A percentile compares a stretch with the other conserved stretches of the same genome.
Evolutionary conservation across 2,329 filamentous ascomycete genomes (phyloP).

Genomic region (Xylaria sp.): DNA sequence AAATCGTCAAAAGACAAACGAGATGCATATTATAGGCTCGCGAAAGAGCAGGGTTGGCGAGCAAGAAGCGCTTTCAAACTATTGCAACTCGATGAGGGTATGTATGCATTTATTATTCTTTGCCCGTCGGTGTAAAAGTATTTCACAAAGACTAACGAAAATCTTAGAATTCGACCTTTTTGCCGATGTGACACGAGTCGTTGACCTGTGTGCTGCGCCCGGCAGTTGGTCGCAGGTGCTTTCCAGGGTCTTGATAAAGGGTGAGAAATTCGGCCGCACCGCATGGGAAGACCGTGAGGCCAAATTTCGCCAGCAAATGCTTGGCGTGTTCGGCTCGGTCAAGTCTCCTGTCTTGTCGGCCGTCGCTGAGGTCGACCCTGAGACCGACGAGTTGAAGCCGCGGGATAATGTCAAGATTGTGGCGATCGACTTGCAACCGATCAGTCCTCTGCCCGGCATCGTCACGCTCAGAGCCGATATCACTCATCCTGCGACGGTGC

Average conservation of each 20-base stretch:
- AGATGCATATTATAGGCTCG: conserved; percentile 96
- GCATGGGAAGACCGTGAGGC: conserved; percentile 89
- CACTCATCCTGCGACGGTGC: conserved; percentile 94
- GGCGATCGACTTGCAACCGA: conserved; percentile 94
- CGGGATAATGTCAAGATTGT: conserved; percentile 89
- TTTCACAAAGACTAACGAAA: conserved; percentile 31
- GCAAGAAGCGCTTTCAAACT: conserved; percentile 97
- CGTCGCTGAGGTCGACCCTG: conserved; percentile 32
- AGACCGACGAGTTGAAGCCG: conserved; percentile 53
- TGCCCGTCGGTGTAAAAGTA: conserved; percentile 5
- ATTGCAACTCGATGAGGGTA: conserved; percentile 88
- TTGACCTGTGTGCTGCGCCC: conserved; percentile 94
- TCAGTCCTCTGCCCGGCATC: conserved; percentile 92
- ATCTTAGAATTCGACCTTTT: conserved; percentile 88
- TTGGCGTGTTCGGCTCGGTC: conserved; percentile 60
- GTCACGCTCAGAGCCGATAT: conserved; percentile 94
- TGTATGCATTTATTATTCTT: conserved; percentile 11
- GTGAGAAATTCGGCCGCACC: conserved; percentile 85
- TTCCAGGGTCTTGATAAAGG: conserved; percentile 91
- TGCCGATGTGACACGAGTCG: conserved; percentile 87
- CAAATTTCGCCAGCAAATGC: conserved; percentile 70
- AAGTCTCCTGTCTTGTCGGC: conserved; percentile 44
- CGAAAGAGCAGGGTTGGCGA: conserved; percentile 98
- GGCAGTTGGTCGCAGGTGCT: conserved; percentile 98
- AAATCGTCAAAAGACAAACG: conserved; percentile 99